phyloP scores from a whole-genome alignment of 1,284 basidiomycete genomes.

The Sutorius eximius region DNA sequence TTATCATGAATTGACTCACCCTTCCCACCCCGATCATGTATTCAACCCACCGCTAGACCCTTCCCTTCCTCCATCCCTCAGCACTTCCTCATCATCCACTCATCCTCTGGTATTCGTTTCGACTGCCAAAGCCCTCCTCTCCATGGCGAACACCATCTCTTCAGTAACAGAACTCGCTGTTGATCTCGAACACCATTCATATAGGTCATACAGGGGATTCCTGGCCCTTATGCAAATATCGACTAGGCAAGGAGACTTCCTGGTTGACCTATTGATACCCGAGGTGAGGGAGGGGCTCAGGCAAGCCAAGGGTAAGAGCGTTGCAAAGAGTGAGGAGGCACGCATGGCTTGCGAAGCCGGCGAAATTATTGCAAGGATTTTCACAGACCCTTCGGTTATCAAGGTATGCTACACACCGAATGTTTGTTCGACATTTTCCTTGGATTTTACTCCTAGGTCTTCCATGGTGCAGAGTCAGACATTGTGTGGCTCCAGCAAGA shows the following conservation, averaged over 20 bases:
- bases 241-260: constrained; percentile 81
- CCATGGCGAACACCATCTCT: constrained; percentile 69
- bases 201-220: constrained; percentile 83
- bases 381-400: constrained; percentile 82
- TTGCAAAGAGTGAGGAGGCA: constrained; percentile 13
- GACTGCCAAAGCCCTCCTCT: constrained; percentile 53
- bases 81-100: constrained; percentile 1
- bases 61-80: constrained; percentile 54
- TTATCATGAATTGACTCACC: constrained; percentile 74
- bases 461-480: constrained; percentile 95
- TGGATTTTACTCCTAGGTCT: constrained; percentile 51
- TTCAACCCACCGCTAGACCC: constrained; percentile 52
- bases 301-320: constrained; percentile 26
- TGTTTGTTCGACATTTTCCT: not conserved
- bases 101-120: constrained; percentile 73
- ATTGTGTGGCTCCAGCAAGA: constrained; percentile 96
- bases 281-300: constrained; percentile 76
- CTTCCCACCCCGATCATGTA: constrained; percentile 68
- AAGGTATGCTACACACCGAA: constrained; percentile 57
- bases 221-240: constrained; percentile 94
- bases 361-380: constrained; percentile 52
- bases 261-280: constrained; percentile 76
- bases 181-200: constrained; percentile 92
- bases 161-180: constrained; percentile 82
- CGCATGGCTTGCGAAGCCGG: constrained; percentile 46